These are phyloP conservation scores for Paracorniculantispora psalliotae DNA, from an alignment of 2,329 filamentous ascomycete species.

Conservation along the genomic window DNA sequence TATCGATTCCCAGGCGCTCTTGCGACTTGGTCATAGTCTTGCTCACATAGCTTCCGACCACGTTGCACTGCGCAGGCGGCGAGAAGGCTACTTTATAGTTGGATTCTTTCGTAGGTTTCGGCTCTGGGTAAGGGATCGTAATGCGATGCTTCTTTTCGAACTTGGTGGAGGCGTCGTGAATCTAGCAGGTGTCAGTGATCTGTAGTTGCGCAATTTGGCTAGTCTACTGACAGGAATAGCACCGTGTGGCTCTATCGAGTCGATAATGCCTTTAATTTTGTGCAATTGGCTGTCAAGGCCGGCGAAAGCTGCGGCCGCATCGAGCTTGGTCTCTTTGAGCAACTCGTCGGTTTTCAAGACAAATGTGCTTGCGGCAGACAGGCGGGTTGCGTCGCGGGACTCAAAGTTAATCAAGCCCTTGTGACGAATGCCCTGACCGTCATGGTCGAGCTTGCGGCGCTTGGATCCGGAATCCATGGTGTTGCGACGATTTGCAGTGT, in stretches of 20 bases:
- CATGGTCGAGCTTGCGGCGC: slow-evolving; percentile 44
- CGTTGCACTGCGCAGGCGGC: slow-evolving; percentile 73
- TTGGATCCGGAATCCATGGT: slow-evolving; percentile 45
- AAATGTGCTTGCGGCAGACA: slow-evolving; percentile 49
- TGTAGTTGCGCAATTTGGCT: neutral
- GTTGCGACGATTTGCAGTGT: slow-evolving; percentile 14
- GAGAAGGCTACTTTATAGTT: slow-evolving; percentile 78
- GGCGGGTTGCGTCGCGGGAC: slow-evolving; percentile 32
- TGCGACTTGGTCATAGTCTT: slow-evolving; percentile 67
- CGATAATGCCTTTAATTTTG: slow-evolving; percentile 48
- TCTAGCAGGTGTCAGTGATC: slow-evolving; percentile 39
- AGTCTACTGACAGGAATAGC: slow-evolving; percentile 42
- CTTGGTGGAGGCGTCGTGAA: slow-evolving; percentile 61
- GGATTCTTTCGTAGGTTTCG: slow-evolving; percentile 66
- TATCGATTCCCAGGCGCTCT: slow-evolving; percentile 60
- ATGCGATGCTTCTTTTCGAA: slow-evolving; percentile 65
- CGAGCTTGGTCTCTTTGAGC: slow-evolving; percentile 48
- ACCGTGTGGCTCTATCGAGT: slow-evolving; percentile 45
- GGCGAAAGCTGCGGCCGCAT: slow-evolving; percentile 45
- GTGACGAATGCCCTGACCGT: slow-evolving; percentile 29
- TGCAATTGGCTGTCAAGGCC: slow-evolving; percentile 47
- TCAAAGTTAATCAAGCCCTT: slow-evolving; percentile 37
- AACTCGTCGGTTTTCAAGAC: slow-evolving; percentile 57
- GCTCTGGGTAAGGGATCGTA: slow-evolving; percentile 78
- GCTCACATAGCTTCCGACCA: slow-evolving; percentile 81